Evolutionary conservation across 2,329 filamentous ascomycete species (phyloP).

Genomic region (Ampelomyces quisqualis): DNA sequence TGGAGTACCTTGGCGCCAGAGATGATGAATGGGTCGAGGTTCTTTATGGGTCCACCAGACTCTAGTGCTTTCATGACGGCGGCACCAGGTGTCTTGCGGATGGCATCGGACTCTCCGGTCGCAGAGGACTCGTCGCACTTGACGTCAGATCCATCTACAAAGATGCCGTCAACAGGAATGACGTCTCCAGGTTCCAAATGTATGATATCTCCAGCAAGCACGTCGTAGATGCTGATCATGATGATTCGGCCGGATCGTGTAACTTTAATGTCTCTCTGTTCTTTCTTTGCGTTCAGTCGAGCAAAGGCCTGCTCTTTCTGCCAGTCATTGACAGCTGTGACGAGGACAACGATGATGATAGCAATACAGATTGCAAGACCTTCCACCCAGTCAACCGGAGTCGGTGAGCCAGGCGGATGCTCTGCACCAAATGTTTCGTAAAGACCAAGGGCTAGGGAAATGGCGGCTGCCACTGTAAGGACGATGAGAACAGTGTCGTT

Average conservation of each 20-base stretch:
- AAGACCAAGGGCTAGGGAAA: constrained; percentile 68
- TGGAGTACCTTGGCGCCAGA: constrained; percentile 59
- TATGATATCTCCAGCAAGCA: constrained; percentile 69
- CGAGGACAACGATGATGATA: constrained; percentile 42
- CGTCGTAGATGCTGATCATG: constrained; percentile 59
- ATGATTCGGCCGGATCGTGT: constrained; percentile 66
- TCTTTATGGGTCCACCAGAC: constrained; percentile 50
- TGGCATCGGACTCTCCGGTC: constrained; percentile 70
- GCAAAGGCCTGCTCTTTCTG: constrained; percentile 42
- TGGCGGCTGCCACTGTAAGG: constrained; percentile 65
- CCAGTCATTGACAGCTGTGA: constrained; percentile 42
- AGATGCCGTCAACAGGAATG: constrained; percentile 68
- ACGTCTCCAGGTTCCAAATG: constrained; percentile 69
- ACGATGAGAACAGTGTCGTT: constrained; percentile 74
- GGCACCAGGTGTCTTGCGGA: constrained; percentile 64
- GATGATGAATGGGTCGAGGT: constrained; percentile 65
- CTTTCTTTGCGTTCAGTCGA: constrained; percentile 40
- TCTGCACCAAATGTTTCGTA: constrained; percentile 62
- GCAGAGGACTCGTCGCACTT: constrained; percentile 73
- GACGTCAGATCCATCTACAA: constrained; percentile 64
- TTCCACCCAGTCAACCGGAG: constrained; percentile 45
- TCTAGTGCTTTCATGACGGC: constrained; percentile 60
- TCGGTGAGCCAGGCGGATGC: constrained; percentile 46
- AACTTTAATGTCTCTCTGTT: constrained; percentile 39
- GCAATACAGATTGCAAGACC: constrained; percentile 43